Base-by-base conservation (phyloP, 257 asterid species). In the Nicotiana knightiana region DNA sequence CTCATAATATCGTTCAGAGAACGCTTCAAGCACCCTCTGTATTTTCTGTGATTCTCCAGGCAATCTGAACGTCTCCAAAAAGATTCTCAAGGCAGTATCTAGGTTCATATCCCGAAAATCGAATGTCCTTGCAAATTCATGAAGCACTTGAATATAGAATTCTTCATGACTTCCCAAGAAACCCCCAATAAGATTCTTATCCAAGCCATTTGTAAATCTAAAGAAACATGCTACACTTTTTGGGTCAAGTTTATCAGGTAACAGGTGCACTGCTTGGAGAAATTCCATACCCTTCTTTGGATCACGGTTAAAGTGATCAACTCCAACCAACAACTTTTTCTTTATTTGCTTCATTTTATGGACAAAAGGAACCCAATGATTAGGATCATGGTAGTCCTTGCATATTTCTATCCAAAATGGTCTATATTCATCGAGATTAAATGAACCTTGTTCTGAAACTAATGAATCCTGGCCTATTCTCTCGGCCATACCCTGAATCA, bases 1-100 rank as follows among this genome's bases (percentile, higher is more conserved):
- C 88, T 93, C 96, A 83, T 83, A 92, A 84, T 93, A 95, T 88
- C 95, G 90, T 83, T 92, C 98, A 16, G 99, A 85, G 89, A 95
- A 95, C 82, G 99, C 98, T 88, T 95, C 99, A 39, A 95, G 93
- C 75, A 91, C 99, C 88, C 98, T 91, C 77, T 91, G 98, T 84
- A 95, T 95, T 89, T 95, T 95, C 88, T 95, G 99, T 82, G 99
- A 93, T 66, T 95, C 99, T 73, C 99, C 98, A 64, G 99, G 99
- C 87, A 95, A 85, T 87, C 97, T 86, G 86, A 95, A 95, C 46
- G 98, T 93, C 83, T 93, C 98, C 90, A 95, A 87, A 86, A 95
- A 91, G 80, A 93, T 86, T 54, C 98, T 96, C 88, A 95, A 84
- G 46, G 99, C 99, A 81, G 88, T 90, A 83, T 95, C 98, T 87